A percentile compares a stretch with the other conserved stretches of the same genome.
Conservation (phyloP, 768 basidiomycete genomes). For the Hygrophoropsis aurantiaca region DNA sequence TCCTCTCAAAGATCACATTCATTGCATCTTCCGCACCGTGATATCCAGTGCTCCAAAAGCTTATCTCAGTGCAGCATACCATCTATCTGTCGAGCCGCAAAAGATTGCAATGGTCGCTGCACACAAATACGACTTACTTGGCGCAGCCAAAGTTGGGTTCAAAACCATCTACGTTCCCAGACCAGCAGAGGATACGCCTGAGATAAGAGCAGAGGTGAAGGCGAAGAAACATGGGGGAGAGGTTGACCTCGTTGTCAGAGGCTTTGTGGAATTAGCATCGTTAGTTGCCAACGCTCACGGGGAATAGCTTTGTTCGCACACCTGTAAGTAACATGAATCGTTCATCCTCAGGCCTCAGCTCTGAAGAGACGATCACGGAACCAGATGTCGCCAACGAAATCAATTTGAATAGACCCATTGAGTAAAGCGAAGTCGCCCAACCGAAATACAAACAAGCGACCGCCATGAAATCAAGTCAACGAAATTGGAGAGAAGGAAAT, state of each 20-base stretch:
- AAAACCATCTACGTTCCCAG: constrained; percentile 60
- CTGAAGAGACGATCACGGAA: no score
- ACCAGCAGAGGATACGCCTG: constrained; percentile 40
- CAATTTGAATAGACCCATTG: no score
- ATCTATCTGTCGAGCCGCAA: constrained; percentile 44
- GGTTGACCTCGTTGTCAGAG: constrained; percentile 55
- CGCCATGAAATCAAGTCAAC: no score
- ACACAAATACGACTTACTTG: constrained; percentile 57
- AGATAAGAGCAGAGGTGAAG: constrained; percentile 31
- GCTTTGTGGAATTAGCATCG: constrained; percentile 49
- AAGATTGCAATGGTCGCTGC: constrained; percentile 66
- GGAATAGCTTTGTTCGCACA: no score
- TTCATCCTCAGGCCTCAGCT: no score
- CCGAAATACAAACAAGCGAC: no score
- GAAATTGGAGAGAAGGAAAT: no score
- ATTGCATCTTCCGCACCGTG: not conserved
- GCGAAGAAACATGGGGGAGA: constrained; percentile 54
- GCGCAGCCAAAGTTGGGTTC: constrained; percentile 52
- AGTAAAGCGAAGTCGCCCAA: no score
- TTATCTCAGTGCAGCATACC: constrained; percentile 48
- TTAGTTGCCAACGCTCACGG: constrained; percentile 13
- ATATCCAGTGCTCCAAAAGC: constrained; percentile 46
- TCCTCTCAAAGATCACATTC: not conserved
- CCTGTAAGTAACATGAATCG: no score
- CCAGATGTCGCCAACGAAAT: no score